phyloP scores from a whole-genome alignment of 441 rosid species.

The Adansonia rubrostipa region DNA sequence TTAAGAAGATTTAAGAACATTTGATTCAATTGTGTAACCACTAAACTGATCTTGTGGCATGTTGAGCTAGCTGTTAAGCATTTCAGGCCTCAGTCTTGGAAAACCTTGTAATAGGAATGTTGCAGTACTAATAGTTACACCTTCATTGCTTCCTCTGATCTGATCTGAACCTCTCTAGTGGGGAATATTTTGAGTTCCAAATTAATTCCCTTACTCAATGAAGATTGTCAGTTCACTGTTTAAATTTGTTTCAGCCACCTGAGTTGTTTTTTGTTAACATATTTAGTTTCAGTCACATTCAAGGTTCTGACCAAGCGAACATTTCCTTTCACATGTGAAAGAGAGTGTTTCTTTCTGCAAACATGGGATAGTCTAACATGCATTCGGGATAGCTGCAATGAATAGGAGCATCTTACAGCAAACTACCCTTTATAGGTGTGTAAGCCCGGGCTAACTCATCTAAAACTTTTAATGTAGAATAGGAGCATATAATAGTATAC shows the following conservation, averaged over 20 bases:
- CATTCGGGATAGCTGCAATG: slow-evolving; percentile 4
- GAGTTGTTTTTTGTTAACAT: background rate
- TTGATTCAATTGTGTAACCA: background rate
- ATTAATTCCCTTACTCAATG: background rate
- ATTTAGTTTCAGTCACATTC: background rate
- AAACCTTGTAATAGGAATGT: background rate
- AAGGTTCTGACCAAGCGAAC: background rate
- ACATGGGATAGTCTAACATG: slow-evolving; percentile 12
- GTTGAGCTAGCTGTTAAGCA: slow-evolving; percentile 15
- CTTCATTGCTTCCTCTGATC: slow-evolving; percentile 1
- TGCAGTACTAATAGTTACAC: background rate
- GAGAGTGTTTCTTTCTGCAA: slow-evolving; percentile 6
- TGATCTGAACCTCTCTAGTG: background rate
- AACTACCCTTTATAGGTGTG: slow-evolving; percentile 21
- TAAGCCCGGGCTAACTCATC: slow-evolving; percentile 11
- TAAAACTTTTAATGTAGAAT: background rate
- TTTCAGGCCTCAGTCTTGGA: background rate
- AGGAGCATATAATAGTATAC: background rate
- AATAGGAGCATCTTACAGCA: background rate
- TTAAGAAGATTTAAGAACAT: background rate
- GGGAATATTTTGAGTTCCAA: background rate
- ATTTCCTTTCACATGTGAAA: background rate
- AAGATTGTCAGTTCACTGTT: background rate
- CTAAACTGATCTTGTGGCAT: background rate
- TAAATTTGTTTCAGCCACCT: background rate